phyloP scores from a whole-genome alignment of 2,329 filamentous ascomycete genomes.

The Dactylellina drechsleri region DNA sequence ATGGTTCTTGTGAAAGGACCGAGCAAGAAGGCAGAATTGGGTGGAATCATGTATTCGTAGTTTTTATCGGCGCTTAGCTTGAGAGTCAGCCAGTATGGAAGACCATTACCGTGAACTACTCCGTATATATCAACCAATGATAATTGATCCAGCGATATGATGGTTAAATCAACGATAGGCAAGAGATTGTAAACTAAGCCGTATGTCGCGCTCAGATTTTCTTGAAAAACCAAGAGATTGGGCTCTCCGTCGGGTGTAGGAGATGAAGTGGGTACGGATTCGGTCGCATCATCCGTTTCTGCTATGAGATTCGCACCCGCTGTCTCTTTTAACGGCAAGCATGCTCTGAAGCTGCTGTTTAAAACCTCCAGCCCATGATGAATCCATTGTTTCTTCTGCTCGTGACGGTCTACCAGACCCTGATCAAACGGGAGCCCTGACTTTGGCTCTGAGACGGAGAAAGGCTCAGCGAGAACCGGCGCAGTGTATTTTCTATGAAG shows the following conservation, averaged over 20 bases:
- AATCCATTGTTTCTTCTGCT: constrained; percentile 35
- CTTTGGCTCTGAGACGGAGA: constrained; percentile 25
- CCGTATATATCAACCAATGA: constrained; percentile 48
- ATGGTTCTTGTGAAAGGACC: constrained; percentile 52
- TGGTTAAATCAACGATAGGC: constrained; percentile 18
- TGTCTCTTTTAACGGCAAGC: constrained; percentile 22
- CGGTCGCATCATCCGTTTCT: constrained; percentile 1
- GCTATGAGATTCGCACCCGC: neutral
- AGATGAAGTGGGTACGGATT: neutral
- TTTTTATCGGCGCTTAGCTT: constrained; percentile 33
- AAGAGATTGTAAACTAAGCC: too few species aligned
- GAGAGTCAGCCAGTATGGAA: constrained; percentile 37
- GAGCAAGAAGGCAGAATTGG: constrained; percentile 56
- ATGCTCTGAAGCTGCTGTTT: constrained; percentile 21
- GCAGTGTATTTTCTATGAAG: constrained; percentile 16
- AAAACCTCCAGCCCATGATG: constrained; percentile 11
- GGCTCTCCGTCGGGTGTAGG: constrained; percentile 19
- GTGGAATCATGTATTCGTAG: constrained; percentile 55
- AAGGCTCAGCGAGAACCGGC: constrained; percentile 17
- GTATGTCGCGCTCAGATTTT: constrained; percentile 27
- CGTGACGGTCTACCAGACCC: constrained; percentile 35
- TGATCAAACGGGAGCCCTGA: constrained; percentile 47
- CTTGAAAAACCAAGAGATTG: constrained; percentile 36
- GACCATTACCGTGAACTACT: constrained; percentile 33
- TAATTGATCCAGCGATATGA: constrained; percentile 28